Evolutionary conservation across 164 flowering plant genomes (phyloP), one percentile per base, ranked within the genome.

Genomic region (Malania oleifera): DNA sequence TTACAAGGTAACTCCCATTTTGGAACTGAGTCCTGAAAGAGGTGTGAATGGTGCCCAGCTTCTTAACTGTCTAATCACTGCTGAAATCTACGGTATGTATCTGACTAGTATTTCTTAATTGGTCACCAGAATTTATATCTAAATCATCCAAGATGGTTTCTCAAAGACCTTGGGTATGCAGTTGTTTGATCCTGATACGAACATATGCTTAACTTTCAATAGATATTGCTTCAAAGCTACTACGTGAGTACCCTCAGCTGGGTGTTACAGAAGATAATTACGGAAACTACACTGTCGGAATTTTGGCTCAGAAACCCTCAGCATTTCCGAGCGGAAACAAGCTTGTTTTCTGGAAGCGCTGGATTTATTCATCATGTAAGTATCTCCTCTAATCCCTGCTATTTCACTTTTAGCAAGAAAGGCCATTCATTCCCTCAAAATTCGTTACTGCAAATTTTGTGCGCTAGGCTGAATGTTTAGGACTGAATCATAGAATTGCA

Each of bases 201-300:
- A n/a, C n/a, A n/a, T n/a, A n/a, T n/a, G n/a, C n/a, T n/a, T n/a
- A n/a, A n/a, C 2, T 15, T 17, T 43, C 17, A 8, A n/a, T n/a
- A 73, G 77, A 69, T 60, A 54, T 72, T 62, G 73, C 73, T 52
- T 60, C 48, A 51, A 56, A 52, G 56, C 60, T 73, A 23, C 52
- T 73, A 5, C 28, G 49, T 24, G 50, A 14, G 10, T 63, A 61
- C 22, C 70, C 60, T 2, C 35, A 56, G 11, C 58, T 73, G 20
- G 71, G 60, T 25, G 17, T 56, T 20, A 34, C 49, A n/a, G n/a
- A 34, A 46, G 73, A 69, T 51, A 31, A 29, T 35, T 17, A n/a
- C 34, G 68, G 57, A 13, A 9, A 44, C 17, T 28, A 25, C 11
- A 8, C 59, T 7, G 29, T 65, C 3, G 11, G n/a, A 31, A 38